Base-by-base conservation (phyloP, 192 early-diverging fungal species). In the Backusella liffmaniae region DNA sequence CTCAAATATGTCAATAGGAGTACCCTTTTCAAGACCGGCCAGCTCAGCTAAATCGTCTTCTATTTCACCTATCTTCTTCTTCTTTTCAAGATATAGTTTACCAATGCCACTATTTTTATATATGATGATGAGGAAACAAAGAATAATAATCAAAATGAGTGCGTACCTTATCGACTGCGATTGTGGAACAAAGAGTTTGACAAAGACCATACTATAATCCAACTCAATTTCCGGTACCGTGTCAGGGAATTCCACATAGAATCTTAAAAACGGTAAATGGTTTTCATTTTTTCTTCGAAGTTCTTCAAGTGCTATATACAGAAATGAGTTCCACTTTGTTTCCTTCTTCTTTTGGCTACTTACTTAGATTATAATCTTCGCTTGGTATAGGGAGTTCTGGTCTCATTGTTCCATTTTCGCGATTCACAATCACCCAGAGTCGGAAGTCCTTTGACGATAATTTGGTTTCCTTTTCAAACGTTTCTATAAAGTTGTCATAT, bases 351-450 rank as follows among this genome's bases (percentile, higher is more conserved):
- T 2, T 3, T 39, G 9, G 9, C 8, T 16, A 10, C 23, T 62
- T 62, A 62, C 56, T 74, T 4, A 46, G 59, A 18, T 74, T 79
- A 21, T 77, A 59, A 36, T 91, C 85, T 6, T 78, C 51, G 12
- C 56, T 62, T 16, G 86, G 79, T 71, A 93, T 87, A 32, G 92
- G 90, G n/a, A 82, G 51, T 75, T 98, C 96, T 2, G 93, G 93
- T 44, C 98, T 88, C 23, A 94, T 79, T 6, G 97, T 97, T 80
- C 92, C 92, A 85, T 98, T 98, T 80, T 96, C 91, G 5, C 96
- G 90, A 21, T 91, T 91, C 4, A 94, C 89, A 73, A 98, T 83
- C 0, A 84, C 86, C 96, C 96, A 98, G 53, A 97, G 77, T 8
- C 96, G 88, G 68, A 97, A 86, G 37, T 86, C 80, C 21, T 86